phyloP scores from a whole-genome alignment of 208 protist species.

The Jaenimonas drosophilae region DNA sequence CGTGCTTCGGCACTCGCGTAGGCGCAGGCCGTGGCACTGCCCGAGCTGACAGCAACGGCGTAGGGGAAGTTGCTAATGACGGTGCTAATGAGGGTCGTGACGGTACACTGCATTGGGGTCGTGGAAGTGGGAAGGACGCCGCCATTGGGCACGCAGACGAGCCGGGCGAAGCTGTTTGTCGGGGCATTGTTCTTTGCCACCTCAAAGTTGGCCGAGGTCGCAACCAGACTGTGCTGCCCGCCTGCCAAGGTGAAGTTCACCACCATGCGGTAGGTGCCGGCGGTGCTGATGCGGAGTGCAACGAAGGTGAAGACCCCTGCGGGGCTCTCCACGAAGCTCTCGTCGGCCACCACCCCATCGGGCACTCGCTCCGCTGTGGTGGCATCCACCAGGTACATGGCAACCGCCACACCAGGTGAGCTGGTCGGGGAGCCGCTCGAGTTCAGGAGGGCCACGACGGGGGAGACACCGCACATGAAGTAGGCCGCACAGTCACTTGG shows the following conservation, averaged over 20 bases:
- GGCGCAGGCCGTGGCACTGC: slow-evolving; percentile 23
- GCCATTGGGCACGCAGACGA: slow-evolving; percentile 43
- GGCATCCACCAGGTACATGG: slow-evolving; percentile 27
- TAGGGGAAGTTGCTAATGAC: slow-evolving; percentile 32
- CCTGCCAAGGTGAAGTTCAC: slow-evolving; percentile 45
- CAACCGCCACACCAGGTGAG: slow-evolving; percentile 27
- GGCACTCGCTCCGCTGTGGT: slow-evolving; percentile 15
- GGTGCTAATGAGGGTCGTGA: slow-evolving; percentile 14
- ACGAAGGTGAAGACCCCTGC: slow-evolving; percentile 49
- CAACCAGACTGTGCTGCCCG: slow-evolving; percentile 17
- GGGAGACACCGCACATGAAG: slow-evolving; percentile 43
- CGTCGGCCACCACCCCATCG: slow-evolving; percentile 17
- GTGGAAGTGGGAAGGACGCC: slow-evolving; percentile 22
- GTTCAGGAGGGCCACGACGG: slow-evolving; percentile 42
- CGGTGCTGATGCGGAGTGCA: slow-evolving; percentile 25
- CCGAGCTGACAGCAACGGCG: slow-evolving; percentile 39
- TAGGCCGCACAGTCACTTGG: slow-evolving; percentile 29
- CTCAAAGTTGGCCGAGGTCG: slow-evolving; percentile 23
- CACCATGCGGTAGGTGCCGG: slow-evolving; percentile 45
- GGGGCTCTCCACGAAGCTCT: slow-evolving; percentile 24
- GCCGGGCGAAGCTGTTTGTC: slow-evolving; percentile 12
- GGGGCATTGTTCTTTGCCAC: slow-evolving; percentile 12
- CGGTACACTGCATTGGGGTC: slow-evolving; percentile 21
- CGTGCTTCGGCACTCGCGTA: slow-evolving; percentile 11
- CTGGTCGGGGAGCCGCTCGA: slow-evolving; percentile 15